Conservation (phyloP, 208 protist genomes). For the Leishmania amazonensis region DNA sequence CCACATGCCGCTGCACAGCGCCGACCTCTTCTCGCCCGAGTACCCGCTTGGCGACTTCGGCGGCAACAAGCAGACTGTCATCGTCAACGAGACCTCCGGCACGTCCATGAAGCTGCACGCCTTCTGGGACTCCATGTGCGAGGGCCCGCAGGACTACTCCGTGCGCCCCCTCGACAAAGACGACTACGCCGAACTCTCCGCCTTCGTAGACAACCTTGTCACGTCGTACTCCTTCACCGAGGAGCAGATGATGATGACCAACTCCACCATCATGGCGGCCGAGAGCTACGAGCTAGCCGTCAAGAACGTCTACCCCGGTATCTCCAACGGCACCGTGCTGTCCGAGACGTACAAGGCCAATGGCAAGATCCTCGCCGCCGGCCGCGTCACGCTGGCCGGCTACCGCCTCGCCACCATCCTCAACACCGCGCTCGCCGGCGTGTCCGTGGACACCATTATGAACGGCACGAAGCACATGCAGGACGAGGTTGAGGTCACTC, state of each 20-base stretch:
- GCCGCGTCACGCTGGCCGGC: slow-evolving; percentile 35
- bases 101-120: slow-evolving; percentile 45
- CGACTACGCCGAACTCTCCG: slow-evolving; percentile 32
- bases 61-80: slow-evolving; percentile 47
- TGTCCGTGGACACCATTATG: slow-evolving; percentile 22
- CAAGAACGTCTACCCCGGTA: slow-evolving; percentile 43
- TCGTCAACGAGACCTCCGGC: slow-evolving; percentile 16
- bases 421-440: slow-evolving; percentile 26
- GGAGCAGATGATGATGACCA: slow-evolving; percentile 33
- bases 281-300: slow-evolving; percentile 48
- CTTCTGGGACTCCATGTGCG: slow-evolving; percentile 65
- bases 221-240: slow-evolving; percentile 25
- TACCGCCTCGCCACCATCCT: slow-evolving; percentile 36
- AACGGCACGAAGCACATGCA: slow-evolving; percentile 19
- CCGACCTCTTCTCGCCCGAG: slow-evolving; percentile 34
- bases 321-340: slow-evolving; percentile 30
- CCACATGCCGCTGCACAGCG: slow-evolving; percentile 29
- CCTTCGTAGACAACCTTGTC: slow-evolving; percentile 47
- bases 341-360: slow-evolving; percentile 31
- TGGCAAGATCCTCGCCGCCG: slow-evolving; percentile 8
- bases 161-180: slow-evolving; percentile 29
- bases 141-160: slow-evolving; percentile 27
- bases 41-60: slow-evolving; percentile 53
- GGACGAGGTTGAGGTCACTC: slow-evolving; percentile 11
- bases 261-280: slow-evolving; percentile 31